Conservation (phyloP, 2,329 filamentous ascomycete species). For the Arthrobotrys musiformis region DNA sequence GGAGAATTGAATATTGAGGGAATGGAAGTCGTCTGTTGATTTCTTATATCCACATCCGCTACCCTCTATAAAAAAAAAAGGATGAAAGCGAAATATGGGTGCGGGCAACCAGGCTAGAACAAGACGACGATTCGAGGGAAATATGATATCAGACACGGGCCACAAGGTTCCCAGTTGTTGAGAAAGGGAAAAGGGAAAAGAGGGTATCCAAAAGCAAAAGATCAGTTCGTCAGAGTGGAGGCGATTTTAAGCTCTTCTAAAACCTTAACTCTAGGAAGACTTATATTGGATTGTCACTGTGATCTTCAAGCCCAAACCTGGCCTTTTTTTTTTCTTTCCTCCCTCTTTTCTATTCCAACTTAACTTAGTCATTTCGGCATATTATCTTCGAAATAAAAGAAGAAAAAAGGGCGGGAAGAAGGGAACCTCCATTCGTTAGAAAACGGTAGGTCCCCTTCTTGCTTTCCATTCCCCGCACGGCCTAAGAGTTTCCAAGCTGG, state of each 20-base stretch:
- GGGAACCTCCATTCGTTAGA: slow-evolving; percentile 4
- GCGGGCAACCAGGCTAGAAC: slow-evolving; percentile 4
- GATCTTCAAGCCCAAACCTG: slow-evolving; percentile 19
- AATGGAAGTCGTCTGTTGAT: slow-evolving; percentile 10
- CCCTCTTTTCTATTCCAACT: not conserved
- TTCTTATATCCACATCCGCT: slow-evolving; percentile 41
- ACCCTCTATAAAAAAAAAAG: not conserved
- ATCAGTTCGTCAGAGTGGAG: slow-evolving; percentile 36
- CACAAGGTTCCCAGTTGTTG: slow-evolving; percentile 9
- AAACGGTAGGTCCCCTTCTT: slow-evolving; percentile 17
- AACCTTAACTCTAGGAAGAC: slow-evolving; percentile 21
- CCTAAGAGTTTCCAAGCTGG: slow-evolving; percentile 31
- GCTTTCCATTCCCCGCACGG: slow-evolving; percentile 35
- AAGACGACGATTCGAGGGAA: slow-evolving; percentile 32
- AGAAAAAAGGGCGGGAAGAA: not conserved
- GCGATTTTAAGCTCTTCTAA: slow-evolving; percentile 53
- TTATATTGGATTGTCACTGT: slow-evolving; percentile 28
- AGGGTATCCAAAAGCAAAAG: slow-evolving; percentile 40
- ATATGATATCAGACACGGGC: slow-evolving; percentile 57
- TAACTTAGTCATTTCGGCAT: not conserved
- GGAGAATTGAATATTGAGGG: not conserved
- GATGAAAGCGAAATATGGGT: not conserved
- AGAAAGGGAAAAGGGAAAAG: not conserved
- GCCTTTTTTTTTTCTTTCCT: not conserved
- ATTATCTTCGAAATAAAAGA: not conserved